A percentile compares a stretch with the other conserved stretches of the same genome.
Conservation (phyloP, 2,329 filamentous ascomycete species). For the Dactylellina leptospora region DNA sequence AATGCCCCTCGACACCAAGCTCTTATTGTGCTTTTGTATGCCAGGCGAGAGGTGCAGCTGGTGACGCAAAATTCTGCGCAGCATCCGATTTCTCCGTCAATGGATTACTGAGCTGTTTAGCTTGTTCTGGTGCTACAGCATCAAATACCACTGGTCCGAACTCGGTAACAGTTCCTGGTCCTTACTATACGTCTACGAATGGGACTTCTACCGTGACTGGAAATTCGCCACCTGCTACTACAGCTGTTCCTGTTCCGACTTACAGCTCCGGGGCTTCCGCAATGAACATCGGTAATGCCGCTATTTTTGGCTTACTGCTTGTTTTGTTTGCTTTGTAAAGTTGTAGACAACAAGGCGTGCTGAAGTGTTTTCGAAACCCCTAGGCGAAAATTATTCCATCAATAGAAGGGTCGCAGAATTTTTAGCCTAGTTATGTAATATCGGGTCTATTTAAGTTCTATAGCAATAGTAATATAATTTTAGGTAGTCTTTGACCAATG, state of each 20-base stretch:
- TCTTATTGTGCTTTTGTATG: neutral
- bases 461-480: too few relatives aligned
- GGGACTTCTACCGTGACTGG: neutral
- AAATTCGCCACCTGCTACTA: neutral
- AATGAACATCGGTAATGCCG: neutral
- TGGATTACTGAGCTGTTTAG: neutral
- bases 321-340: slow-evolving; percentile 5
- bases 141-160: neutral
- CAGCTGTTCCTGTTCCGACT: neutral
- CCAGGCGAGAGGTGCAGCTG: neutral
- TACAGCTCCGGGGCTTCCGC: neutral
- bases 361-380: too few relatives aligned
- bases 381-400: too few relatives aligned
- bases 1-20: neutral
- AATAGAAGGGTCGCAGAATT: too few relatives aligned
- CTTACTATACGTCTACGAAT: too few relatives aligned
- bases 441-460: too few relatives aligned
- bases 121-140: neutral
- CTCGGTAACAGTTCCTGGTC: neutral
- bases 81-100: neutral
- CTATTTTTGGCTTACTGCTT: neutral
- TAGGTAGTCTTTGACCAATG: too few relatives aligned
- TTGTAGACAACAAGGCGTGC: too few relatives aligned
- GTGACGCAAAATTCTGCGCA: neutral
- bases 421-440: too few relatives aligned